Evolutionary conservation across 352 stramenopile species (phyloP).

Genomic region (Pseudoperonospora humuli): DNA sequence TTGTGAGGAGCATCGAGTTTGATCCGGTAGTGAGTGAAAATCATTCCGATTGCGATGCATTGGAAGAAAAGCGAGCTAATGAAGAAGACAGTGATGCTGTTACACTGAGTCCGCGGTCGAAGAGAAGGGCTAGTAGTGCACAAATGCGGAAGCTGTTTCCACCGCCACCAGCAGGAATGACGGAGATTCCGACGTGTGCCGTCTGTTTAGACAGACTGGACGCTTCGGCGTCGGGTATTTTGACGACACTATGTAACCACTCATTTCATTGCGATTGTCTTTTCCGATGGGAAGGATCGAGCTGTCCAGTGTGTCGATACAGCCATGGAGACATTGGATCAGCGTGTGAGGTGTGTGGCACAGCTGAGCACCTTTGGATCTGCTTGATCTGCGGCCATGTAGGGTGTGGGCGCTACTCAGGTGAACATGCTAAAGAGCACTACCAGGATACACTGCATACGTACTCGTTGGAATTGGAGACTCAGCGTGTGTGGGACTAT

Average conservation of each 20-base stretch:
- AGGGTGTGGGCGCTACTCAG: conserved; percentile 93
- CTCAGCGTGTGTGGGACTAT: conserved; percentile 95
- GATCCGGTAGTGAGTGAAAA: conserved; percentile 33
- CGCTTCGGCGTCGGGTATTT: conserved; percentile 79
- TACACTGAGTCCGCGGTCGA: conserved; percentile 10
- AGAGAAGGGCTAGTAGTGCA: conserved; percentile 19
- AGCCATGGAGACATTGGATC: conserved; percentile 92
- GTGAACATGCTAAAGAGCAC: conserved; percentile 91
- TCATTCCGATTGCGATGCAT: conserved; percentile 9
- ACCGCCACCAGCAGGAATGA: conserved; percentile 63
- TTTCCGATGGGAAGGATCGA: conserved; percentile 91
- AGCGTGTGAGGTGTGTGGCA: conserved; percentile 90
- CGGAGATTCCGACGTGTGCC: conserved; percentile 85
- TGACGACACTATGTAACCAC: conserved; percentile 98
- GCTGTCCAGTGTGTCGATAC: conserved; percentile 95
- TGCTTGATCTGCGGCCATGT: conserved; percentile 94
- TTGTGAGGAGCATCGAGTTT: conserved; percentile 86
- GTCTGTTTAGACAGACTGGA: conserved; percentile 89
- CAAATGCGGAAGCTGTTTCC: conserved; percentile 44
- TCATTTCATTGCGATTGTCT: conserved; percentile 97
- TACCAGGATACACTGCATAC: conserved; percentile 91
- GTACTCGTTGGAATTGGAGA: conserved; percentile 94
- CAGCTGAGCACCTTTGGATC: conserved; percentile 93
- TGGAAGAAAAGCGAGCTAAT: conserved; percentile 21
- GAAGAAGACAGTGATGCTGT: conserved; percentile 2